Base-by-base conservation (phyloP, 2,329 filamentous ascomycete genomes). In the Penicillium sp. region DNA sequence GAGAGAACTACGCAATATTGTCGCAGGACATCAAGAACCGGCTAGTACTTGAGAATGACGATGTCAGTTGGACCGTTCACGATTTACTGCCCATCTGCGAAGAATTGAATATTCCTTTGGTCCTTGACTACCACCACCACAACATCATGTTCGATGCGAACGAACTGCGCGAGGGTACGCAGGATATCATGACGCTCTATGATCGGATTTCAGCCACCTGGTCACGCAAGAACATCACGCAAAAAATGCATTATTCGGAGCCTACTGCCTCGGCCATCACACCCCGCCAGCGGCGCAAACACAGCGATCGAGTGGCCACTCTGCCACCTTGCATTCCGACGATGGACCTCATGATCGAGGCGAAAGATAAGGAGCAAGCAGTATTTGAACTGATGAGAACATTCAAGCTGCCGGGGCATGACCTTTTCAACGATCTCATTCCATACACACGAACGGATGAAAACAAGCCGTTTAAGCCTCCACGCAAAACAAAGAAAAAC, bases 341-440 rank as follows among this genome's bases (percentile, higher is more conserved):
- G 28, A 94, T 95, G 87, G 92, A 96, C 66, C 78, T 97, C n/a
- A 97, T 97, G 92, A 96, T 97, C 54, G 92, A 97, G 74, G 92
- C 92, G 43, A 97, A 97, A 69, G 92, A 96, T 67, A 97, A 97
- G 72, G 92, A 97, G 69, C 92, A 97, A 70, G 91, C 92, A 0
- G 90, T 96, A 0, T 95, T 97, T 63, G 90, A 95, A 58, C 79
- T 97, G 16, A 96, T 96, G 91, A 82, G 88, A 20, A 91, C 80
- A 0, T 95, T 91, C 69, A 91, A 87, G 63, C 78, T 97, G 0
- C 89, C 91, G 0, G 91, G 91, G 0, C 89, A 85, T 73, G 79
- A 94, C 18, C 80, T 73, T 0, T 84, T 95, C 66, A 88, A 87
- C 60, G 85, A 95, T 48, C 76, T 97, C 1, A 77, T 92, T 2